Conservation (phyloP, 768 basidiomycete species). For the Auricularia heimuer region DNA sequence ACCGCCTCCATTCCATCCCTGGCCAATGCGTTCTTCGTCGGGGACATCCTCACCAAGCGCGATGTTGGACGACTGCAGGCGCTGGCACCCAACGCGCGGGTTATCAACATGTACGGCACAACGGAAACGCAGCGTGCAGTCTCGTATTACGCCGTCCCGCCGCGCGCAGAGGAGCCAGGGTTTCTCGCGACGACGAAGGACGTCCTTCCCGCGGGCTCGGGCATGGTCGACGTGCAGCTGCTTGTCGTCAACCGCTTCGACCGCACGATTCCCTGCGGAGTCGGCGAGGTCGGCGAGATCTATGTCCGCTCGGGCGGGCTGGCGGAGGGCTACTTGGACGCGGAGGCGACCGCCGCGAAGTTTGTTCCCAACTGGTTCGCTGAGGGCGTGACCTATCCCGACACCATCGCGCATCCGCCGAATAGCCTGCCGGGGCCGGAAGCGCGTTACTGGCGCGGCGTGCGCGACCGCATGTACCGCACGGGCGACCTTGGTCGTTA, state of each 20-base stretch:
- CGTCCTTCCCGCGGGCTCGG: constrained; percentile 93
- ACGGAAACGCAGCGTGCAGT: constrained; percentile 99
- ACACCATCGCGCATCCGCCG: constrained; percentile 60
- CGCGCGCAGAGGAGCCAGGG: constrained; percentile 71
- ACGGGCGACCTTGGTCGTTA: constrained; percentile 96
- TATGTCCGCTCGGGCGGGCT: constrained; percentile 95
- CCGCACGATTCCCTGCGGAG: constrained; percentile 73
- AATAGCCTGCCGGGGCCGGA: constrained; percentile 51
- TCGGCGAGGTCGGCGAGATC: constrained; percentile 97
- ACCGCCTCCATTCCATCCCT: constrained; percentile 77
- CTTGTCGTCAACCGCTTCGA: constrained; percentile 90
- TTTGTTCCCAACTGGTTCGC: constrained; percentile 93
- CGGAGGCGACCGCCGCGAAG: constrained; percentile 75
- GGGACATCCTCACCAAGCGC: constrained; percentile 97
- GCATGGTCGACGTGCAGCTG: constrained; percentile 97
- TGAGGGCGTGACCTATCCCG: constrained; percentile 39
- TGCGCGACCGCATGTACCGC: constrained; percentile 95
- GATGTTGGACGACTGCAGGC: constrained; percentile 92
- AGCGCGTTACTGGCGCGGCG: constrained; percentile 82
- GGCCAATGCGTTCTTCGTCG: constrained; percentile 91
- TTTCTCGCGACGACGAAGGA: constrained; percentile 94
- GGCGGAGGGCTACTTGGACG: constrained; percentile 89
- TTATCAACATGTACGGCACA: constrained; percentile 99
- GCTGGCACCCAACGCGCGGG: constrained; percentile 82
- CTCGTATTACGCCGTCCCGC: constrained; percentile 90